Evolutionary conservation across 257 asterid species (phyloP).

Genomic region (Nyctanthes arbortristis): DNA sequence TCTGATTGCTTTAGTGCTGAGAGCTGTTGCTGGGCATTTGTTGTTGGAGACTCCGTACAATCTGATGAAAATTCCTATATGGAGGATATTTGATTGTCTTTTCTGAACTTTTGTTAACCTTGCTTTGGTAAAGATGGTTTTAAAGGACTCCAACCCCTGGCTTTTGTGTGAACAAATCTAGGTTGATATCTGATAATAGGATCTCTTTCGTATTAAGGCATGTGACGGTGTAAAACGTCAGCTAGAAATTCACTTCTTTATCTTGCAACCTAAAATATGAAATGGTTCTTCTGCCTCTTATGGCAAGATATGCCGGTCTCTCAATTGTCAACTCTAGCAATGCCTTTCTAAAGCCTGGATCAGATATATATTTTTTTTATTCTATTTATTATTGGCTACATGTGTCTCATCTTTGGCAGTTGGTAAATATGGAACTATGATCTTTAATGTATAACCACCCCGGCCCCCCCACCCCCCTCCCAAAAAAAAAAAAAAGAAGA

Average conservation of each 20-base stretch:
- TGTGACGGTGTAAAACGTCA: background rate
- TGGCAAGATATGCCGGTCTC: background rate
- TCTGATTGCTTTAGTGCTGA: constrained; percentile 2
- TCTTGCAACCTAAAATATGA: constrained; percentile 3
- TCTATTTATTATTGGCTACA: background rate
- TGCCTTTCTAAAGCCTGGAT: constrained; percentile 15
- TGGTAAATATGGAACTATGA: background rate
- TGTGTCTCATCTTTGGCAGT: constrained; percentile 10
- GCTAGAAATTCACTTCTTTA: background rate
- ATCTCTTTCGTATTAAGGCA: constrained; percentile 7
- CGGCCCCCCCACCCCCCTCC: too few relatives aligned
- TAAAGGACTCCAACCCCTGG: background rate
- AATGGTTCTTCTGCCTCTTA: constrained; percentile 2
- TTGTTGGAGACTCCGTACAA: background rate
- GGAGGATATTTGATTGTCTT: constrained; percentile 9
- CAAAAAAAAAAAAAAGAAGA: too few relatives aligned
- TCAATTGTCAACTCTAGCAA: constrained; percentile 9
- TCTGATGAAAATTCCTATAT: background rate
- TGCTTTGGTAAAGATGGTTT: constrained; percentile 7
- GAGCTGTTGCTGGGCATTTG: constrained; percentile 11
- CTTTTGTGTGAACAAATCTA: background rate
- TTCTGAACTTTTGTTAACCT: constrained; percentile 15
- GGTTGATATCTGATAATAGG: constrained; percentile 4
- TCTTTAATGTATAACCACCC: background rate
- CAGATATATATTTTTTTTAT: background rate